Evolutionary conservation across 2,329 filamentous ascomycete species (phyloP).

Genomic region (Phialocephala subalpina): DNA sequence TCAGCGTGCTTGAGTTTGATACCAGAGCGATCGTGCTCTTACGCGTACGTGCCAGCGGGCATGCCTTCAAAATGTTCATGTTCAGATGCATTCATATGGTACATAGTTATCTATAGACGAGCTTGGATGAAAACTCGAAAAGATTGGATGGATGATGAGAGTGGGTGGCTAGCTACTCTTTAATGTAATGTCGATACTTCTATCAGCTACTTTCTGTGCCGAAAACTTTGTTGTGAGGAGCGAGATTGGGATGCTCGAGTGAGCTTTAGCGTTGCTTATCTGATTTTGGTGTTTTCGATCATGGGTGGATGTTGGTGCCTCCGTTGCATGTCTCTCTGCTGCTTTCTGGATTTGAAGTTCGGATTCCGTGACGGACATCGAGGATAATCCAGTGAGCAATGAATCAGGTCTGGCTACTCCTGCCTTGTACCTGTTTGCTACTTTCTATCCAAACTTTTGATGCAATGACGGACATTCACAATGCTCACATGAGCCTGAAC

Average conservation of each 20-base stretch:
- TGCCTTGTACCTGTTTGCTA: too few relatives aligned
- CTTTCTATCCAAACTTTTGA: too few relatives aligned
- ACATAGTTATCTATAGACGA: constrained; percentile 5
- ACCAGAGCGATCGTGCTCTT: neutral
- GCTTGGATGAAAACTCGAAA: neutral
- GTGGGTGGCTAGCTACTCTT: neutral
- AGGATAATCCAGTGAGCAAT: too few relatives aligned
- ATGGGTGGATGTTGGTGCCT: too few relatives aligned
- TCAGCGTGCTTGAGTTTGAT: neutral
- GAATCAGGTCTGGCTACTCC: too few relatives aligned
- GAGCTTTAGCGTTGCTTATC: neutral
- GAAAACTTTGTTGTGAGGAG: neutral
- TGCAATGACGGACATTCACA: too few relatives aligned
- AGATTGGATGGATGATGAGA: neutral
- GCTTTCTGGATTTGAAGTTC: too few relatives aligned
- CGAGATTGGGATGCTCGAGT: neutral
- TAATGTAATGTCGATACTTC: constrained; percentile 12
- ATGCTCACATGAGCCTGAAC: too few relatives aligned
- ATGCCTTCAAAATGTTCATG: too few relatives aligned
- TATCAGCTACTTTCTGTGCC: neutral
- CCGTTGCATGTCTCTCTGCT: too few relatives aligned
- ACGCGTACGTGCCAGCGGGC: neutral
- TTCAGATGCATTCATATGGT: neutral
- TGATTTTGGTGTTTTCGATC: too few relatives aligned
- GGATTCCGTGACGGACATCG: too few relatives aligned